Conservation (phyloP, 768 basidiomycete species). For the Lactarius sp. region DNA sequence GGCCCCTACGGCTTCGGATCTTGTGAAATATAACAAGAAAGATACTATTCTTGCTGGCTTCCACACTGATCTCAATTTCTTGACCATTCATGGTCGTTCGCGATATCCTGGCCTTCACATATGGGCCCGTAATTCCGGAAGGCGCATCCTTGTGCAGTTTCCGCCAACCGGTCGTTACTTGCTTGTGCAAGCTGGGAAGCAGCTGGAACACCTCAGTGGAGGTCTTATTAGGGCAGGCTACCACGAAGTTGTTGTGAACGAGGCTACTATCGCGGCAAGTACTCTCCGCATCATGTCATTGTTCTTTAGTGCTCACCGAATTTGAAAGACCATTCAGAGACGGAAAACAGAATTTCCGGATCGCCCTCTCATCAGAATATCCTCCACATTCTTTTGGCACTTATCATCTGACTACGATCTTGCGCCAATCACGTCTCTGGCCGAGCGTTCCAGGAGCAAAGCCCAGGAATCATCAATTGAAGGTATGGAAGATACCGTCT, state of each 20-base stretch:
- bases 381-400: conserved; percentile 96
- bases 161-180: conserved; percentile 75
- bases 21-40: conserved; percentile 68
- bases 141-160: conserved; percentile 82
- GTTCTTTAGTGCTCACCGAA: background rate
- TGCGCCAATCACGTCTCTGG: conserved; percentile 54
- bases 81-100: conserved; percentile 87
- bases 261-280: conserved; percentile 61
- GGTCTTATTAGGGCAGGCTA: conserved; percentile 89
- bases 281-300: background rate
- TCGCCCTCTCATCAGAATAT: conserved; percentile 91
- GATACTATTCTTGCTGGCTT: conserved; percentile 91
- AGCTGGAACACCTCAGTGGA: conserved; percentile 82
- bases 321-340: conserved; percentile 52
- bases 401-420: conserved; percentile 81
- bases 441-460: conserved; percentile 42
- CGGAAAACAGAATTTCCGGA: conserved; percentile 55
- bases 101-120: conserved; percentile 86
- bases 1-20: conserved; percentile 90
- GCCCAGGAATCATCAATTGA: conserved; percentile 34
- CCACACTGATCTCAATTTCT: conserved; percentile 90
- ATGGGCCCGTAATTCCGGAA: conserved; percentile 93
- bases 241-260: conserved; percentile 92
- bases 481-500: conserved; percentile 42
- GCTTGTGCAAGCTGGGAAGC: conserved; percentile 93